Evolutionary conservation across 2,329 filamentous ascomycete species (phyloP), one percentile per base, ranked within the genome.

Genomic region (Diaporthe ampelina): DNA sequence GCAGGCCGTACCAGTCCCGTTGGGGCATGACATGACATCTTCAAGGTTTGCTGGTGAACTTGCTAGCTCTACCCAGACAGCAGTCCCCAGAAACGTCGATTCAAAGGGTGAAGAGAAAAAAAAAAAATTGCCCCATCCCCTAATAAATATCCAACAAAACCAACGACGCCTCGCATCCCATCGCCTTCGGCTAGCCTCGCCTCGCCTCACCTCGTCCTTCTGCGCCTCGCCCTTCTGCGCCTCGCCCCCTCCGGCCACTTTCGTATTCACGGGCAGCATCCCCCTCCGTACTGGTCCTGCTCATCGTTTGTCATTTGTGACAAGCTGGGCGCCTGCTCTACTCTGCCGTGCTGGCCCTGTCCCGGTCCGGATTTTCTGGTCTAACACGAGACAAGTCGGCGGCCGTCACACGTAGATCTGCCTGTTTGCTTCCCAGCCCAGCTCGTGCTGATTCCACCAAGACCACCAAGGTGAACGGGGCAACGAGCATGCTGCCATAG

Each of bases 401-500:
- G 48, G 63, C 63, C 63, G 63, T 68, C 26, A 68, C 63, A 68
- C 48, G 63, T 68, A 54, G 63, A 54, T 26, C 48, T 68, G 63
- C 63, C 26, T 68, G 63, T 54, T 68, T 68, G 45, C 32, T 35
- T 43, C 40, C 40, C 40, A 43, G 40, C 45, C 21, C 32, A 24
- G 21, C 15, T 52, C 50, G 7, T 68, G 48, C 63, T n/a, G 61
- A 67, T 52, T 67, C 45, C 45, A 48, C 45, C 61, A n/a, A 50
- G n/a, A 24, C 43, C 40, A 35, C 61, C 48, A 54, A 54, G 48
- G 24, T 21, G 48, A 68, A 48, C 63, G 54, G 54, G 40, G 5
- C 40, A 54, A 48, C 48, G 52, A 68, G 48, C 63, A 68, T 54
- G 48, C 63, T 68, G 45, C 61, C 61, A 37, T 52, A 52, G 35